Base-by-base conservation (phyloP, 1,284 basidiomycete species). In the Trichosporon inkin region DNA sequence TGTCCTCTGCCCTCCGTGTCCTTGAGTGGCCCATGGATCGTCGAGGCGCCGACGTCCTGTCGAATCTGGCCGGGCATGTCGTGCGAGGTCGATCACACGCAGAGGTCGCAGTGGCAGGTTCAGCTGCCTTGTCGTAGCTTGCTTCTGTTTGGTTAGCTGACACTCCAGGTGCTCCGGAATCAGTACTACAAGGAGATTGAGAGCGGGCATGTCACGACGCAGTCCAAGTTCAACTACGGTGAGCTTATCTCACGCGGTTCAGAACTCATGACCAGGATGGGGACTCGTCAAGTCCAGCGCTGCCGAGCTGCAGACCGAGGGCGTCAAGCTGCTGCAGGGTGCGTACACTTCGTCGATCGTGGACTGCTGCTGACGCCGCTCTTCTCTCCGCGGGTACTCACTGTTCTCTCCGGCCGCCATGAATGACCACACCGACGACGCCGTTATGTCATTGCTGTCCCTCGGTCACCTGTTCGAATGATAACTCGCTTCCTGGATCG, bases 221-320 rank as follows among this genome's bases (percentile, higher is more conserved):
- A 99, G 81, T 95, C 92, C 56, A 96, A 93, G 79, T 99, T 99
- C 82, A 99, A 99, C 81, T 95, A 90, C 78, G 89, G 94, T 63
- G 77, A 76, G 82, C 76, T 36, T 1, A 4, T 44, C 10, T 1
- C 13, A 6, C 41, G 6, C 40, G 20, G 28, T 22, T n/a, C 1
- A 17, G 6, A 49, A 47, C 59, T 59, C 39, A 8, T 5, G 28
- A 32, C 1, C 62, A 79, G 77, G 75, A 20, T 94, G 92, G 92
- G 95, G 93, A 5, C 82, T 96, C 34, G 90, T 96, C 58, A 96
- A 96, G 83, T 91, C 89, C 66, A 87, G 87, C 37, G 80, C 85
- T 68, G 82, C 84, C 55, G 88, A 90, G 35, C 84, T 95, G 69
- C 92, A 96, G 71, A 89, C 88, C 0, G 88, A 94, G 73, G 93